Conservation (phyloP, 805 yeast genomes). For the Ogataea haglerorum region DNA sequence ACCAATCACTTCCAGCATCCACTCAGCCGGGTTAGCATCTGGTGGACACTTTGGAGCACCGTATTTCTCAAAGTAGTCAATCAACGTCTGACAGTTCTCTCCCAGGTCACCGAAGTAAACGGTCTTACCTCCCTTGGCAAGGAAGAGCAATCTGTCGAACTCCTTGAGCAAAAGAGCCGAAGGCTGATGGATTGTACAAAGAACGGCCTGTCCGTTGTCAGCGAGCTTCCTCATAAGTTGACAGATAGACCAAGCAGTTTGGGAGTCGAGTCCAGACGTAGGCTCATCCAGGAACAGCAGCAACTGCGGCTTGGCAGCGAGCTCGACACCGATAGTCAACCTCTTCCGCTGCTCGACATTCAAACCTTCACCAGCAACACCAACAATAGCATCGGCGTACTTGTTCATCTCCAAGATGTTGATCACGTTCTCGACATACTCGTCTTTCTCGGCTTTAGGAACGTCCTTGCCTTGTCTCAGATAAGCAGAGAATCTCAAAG, state of each 20-base stretch:
- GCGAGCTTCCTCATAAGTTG: slow-evolving; percentile 51
- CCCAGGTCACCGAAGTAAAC: slow-evolving; percentile 78
- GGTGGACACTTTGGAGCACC: slow-evolving; percentile 68
- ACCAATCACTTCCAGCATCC: slow-evolving; percentile 87
- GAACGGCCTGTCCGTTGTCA: slow-evolving; percentile 51
- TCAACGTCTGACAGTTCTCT: slow-evolving; percentile 48
- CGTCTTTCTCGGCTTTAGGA: slow-evolving; percentile 43
- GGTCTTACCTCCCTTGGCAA: slow-evolving; percentile 69
- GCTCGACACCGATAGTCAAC: slow-evolving; percentile 54
- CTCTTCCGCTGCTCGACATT: slow-evolving; percentile 55
- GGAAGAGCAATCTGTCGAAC: slow-evolving; percentile 70
- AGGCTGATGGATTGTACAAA: slow-evolving; percentile 82
- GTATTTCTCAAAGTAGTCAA: slow-evolving; percentile 60
- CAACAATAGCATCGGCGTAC: slow-evolving; percentile 56
- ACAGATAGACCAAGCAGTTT: slow-evolving; percentile 59
- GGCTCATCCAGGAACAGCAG: slow-evolving; percentile 58
- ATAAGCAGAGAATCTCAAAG: slow-evolving; percentile 49
- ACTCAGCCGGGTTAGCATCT: slow-evolving; percentile 79
- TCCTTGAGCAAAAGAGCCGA: slow-evolving; percentile 74
- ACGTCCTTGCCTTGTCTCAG: slow-evolving; percentile 43
- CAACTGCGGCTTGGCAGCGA: slow-evolving; percentile 53
- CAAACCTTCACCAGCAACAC: slow-evolving; percentile 48
- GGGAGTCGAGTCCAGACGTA: slow-evolving; percentile 58
- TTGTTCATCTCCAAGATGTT: slow-evolving; percentile 46
- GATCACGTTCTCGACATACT: slow-evolving; percentile 51